Evolutionary conservation across 2,329 filamentous ascomycete species (phyloP).

Genomic region (Cladosporium austrohemisphaericum): DNA sequence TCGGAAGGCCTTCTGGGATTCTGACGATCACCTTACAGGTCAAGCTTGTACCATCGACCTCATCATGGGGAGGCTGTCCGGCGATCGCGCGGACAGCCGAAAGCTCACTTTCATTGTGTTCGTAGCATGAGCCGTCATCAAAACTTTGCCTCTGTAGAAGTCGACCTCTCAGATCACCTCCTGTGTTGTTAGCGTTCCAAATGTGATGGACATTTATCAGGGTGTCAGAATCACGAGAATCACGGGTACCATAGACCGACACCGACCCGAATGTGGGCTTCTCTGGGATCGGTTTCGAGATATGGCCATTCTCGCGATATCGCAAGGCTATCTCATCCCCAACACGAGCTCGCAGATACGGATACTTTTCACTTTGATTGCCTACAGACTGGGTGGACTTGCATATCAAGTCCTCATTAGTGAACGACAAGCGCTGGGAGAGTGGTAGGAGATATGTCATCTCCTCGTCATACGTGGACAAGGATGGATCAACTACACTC

Average conservation of each 20-base stretch:
- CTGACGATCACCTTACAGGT: not conserved
- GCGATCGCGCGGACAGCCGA: not conserved
- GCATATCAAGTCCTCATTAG: not conserved
- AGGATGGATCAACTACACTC: not conserved
- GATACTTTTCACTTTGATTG: not conserved
- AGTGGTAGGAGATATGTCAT: not conserved
- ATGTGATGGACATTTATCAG: not conserved
- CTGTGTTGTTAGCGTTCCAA: constrained; percentile 10
- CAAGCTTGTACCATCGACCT: not conserved
- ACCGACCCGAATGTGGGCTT: constrained; percentile 7
- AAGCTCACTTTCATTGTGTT: not conserved
- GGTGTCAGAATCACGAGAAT: constrained; percentile 4
- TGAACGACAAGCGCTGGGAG: not conserved
- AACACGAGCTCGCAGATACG: not conserved
- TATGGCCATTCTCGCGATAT: constrained; percentile 5
- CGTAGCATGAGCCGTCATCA: not conserved
- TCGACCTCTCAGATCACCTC: constrained; percentile 1
- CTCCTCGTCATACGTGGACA: not conserved
- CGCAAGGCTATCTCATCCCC: constrained; percentile 3
- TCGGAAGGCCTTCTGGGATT: not conserved
- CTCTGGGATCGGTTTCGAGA: constrained; percentile 5
- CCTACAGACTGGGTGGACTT: not conserved
- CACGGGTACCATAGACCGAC: constrained; percentile 1
- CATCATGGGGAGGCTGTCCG: constrained; percentile 3
- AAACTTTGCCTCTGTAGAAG: not conserved